phyloP scores from a whole-genome alignment of 169 alveolate genomes.

The Eimeria praecox region DNA sequence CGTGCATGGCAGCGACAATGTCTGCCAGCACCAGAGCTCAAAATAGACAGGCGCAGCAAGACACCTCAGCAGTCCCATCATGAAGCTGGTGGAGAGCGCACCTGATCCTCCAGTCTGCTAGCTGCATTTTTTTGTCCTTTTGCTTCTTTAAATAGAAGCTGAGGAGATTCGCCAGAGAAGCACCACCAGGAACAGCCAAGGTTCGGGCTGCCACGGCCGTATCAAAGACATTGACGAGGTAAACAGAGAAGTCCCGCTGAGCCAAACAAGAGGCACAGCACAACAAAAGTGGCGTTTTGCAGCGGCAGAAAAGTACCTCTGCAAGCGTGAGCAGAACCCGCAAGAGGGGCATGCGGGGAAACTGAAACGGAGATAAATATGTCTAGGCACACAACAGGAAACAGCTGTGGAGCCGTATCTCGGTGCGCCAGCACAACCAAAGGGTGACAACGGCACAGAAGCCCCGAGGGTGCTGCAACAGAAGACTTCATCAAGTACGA shows the following conservation, averaged over 20 bases:
- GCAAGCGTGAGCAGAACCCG: neutral
- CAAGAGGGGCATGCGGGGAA: neutral
- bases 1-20: too few relatives aligned
- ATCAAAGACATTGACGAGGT: conserved; percentile 96
- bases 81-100: neutral
- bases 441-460: neutral
- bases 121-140: conserved; percentile 93
- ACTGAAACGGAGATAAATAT: neutral
- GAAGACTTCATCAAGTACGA: too few relatives aligned
- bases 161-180: conserved; percentile 91
- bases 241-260: conserved; percentile 96
- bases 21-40: neutral
- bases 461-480: neutral
- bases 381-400: neutral
- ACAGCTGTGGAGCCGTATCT: neutral
- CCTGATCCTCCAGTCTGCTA: conserved; percentile 96
- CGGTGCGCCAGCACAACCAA: neutral
- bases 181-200: conserved; percentile 89
- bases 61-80: neutral
- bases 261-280: neutral
- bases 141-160: conserved; percentile 89
- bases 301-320: neutral
- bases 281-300: neutral
- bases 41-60: neutral
- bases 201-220: conserved; percentile 96